Evolutionary conservation across 2,329 filamentous ascomycete genomes (phyloP).

Genomic region (Elsinoe australis): DNA sequence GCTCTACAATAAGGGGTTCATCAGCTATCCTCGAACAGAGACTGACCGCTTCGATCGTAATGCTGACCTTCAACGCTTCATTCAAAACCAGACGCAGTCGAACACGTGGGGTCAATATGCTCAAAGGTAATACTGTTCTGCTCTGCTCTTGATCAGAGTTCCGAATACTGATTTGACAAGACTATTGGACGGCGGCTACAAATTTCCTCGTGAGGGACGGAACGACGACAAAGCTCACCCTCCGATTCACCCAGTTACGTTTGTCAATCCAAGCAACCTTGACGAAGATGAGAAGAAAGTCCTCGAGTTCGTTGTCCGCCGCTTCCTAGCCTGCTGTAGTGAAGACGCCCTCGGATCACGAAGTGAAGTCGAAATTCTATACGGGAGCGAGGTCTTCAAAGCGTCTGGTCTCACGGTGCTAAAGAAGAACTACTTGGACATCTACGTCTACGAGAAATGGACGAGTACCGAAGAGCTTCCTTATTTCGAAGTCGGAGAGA

Average conservation of each 20-base stretch:
- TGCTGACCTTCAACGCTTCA: constrained; percentile 71
- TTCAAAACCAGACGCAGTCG: constrained; percentile 77
- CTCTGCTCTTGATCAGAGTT: too few relatives aligned
- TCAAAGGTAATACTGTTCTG: constrained; percentile 44
- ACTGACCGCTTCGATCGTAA: constrained; percentile 90
- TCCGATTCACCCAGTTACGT: constrained; percentile 92
- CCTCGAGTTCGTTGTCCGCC: constrained; percentile 85
- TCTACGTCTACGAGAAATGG: constrained; percentile 96
- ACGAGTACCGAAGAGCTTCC: constrained; percentile 78
- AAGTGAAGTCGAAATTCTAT: constrained; percentile 76
- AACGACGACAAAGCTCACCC: constrained; percentile 97
- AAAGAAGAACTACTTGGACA: constrained; percentile 86
- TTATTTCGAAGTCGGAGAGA: constrained; percentile 68
- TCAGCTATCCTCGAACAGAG: constrained; percentile 95
- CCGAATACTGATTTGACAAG: constrained; percentile 26
- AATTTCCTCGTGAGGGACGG: constrained; percentile 69
- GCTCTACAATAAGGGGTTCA: constrained; percentile 89
- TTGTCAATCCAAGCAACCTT: constrained; percentile 56
- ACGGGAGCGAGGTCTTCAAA: constrained; percentile 74
- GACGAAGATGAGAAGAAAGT: constrained; percentile 63
- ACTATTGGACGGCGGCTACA: constrained; percentile 68
- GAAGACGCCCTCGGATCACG: constrained; percentile 83
- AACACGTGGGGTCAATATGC: constrained; percentile 73
- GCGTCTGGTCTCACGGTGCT: constrained; percentile 77
- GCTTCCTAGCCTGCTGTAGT: constrained; percentile 92